These are phyloP conservation scores for Inosperma sp. DNA, from an alignment of 768 basidiomycete genomes.

Conservation along the genomic window DNA sequence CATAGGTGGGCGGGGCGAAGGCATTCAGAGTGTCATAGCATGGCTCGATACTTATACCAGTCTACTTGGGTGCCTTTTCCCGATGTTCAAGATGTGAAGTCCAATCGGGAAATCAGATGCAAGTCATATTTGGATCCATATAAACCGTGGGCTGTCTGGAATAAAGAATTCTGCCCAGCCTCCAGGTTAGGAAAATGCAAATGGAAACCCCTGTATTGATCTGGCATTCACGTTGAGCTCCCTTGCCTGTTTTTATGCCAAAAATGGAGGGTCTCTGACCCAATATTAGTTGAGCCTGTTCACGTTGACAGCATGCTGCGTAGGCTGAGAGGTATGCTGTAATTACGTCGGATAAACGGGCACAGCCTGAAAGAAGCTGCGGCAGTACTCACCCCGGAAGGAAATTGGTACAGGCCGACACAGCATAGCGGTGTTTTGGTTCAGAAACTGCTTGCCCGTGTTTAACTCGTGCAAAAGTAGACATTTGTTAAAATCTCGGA, in stretches of 20 bases:
- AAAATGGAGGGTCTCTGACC: not conserved
- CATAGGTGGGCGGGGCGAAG: slow-evolving; percentile 15
- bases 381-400: not conserved
- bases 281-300: not conserved
- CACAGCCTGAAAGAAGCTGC: slow-evolving; percentile 12
- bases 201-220: slow-evolving; percentile 21
- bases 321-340: slow-evolving; percentile 7
- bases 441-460: too few relatives aligned
- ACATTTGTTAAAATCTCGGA: too few relatives aligned
- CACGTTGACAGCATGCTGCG: too few relatives aligned
- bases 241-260: slow-evolving; percentile 13
- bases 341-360: slow-evolving; percentile 5
- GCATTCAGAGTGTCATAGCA: slow-evolving; percentile 11
- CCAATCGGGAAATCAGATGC: slow-evolving; percentile 18
- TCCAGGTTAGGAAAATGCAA: slow-evolving; percentile 22
- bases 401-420: not conserved
- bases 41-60: slow-evolving; percentile 24
- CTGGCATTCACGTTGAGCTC: slow-evolving; percentile 20
- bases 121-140: slow-evolving; percentile 4
- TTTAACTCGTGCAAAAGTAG: too few relatives aligned
- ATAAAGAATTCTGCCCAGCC: slow-evolving; percentile 25
- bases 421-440: slow-evolving; percentile 9
- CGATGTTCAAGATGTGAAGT: slow-evolving; percentile 14
- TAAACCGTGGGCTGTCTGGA: too few relatives aligned
- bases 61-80: slow-evolving; percentile 23